These are phyloP conservation scores for Blastocladiella britannica DNA, from an alignment of 192 early-diverging fungal species.

Conservation along the genomic window DNA sequence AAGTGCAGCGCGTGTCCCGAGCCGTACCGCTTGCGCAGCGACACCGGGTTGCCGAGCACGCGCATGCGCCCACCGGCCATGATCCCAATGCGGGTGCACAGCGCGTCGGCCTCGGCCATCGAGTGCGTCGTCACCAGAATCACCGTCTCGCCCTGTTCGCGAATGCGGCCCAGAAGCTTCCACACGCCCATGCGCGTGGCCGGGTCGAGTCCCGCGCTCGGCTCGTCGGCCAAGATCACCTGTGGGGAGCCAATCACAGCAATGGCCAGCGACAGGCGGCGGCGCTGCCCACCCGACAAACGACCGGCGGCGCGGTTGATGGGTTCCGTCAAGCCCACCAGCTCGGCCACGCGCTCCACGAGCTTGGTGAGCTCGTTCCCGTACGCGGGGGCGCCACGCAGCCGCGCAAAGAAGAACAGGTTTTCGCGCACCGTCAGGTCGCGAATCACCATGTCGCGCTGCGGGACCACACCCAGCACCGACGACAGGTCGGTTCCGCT, in stretches of 20 bases:
- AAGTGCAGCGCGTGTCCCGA: too few species aligned
- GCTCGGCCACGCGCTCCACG: neutral
- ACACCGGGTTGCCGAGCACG: neutral
- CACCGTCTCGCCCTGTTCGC: neutral
- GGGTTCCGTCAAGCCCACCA: neutral
- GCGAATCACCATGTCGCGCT: neutral
- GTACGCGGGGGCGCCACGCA: neutral
- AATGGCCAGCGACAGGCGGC: conserved; percentile 14
- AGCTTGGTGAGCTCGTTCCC: neutral
- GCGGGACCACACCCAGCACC: neutral
- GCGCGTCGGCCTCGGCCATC: conserved; percentile 8
- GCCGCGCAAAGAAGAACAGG: neutral
- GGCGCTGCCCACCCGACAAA: conserved; percentile 12
- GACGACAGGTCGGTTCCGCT: neutral
- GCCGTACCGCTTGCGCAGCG: neutral
- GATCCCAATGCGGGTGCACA: conserved; percentile 14
- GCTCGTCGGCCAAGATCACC: conserved; percentile 9
- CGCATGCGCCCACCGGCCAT: neutral
- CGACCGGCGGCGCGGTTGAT: too few species aligned
- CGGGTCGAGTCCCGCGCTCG: conserved; percentile 4
- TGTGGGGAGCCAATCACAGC: conserved; percentile 9
- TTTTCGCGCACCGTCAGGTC: neutral
- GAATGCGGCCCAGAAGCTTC: conserved; percentile 5
- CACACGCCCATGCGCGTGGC: neutral
- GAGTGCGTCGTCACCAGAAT: conserved; percentile 6